Percentiles rank a stretch among this genome's conserved stretches.
Evolutionary conservation across 495 filamentous ascomycete genomes (phyloP).

Genomic region (Hypoxylon fragiforme): DNA sequence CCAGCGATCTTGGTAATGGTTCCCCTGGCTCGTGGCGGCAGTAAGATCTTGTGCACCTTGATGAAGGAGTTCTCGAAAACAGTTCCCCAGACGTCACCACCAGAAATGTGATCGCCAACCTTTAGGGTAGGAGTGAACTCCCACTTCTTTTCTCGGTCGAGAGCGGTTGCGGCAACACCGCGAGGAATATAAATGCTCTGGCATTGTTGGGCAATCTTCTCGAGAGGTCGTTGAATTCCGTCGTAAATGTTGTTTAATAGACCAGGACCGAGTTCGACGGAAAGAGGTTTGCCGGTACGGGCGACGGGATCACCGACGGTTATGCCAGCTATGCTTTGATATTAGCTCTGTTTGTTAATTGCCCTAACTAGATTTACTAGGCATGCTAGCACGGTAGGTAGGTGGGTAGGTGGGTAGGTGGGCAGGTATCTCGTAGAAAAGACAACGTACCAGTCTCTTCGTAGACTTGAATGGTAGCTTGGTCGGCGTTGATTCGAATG

Average conservation of each 20-base stretch:
- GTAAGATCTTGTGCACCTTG: constrained; percentile 89
- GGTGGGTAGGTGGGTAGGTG: too few relatives aligned
- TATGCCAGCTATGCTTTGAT: constrained; percentile 70
- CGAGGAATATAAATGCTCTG: constrained; percentile 96
- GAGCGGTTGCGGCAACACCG: constrained; percentile 84
- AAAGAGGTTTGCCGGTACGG: constrained; percentile 90
- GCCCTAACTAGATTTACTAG: too few relatives aligned
- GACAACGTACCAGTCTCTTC: constrained; percentile 83
- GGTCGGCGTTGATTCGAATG: constrained; percentile 94
- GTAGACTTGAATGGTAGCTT: constrained; percentile 97
- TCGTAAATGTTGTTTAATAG: constrained; percentile 99
- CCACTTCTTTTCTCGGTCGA: constrained; percentile 90
- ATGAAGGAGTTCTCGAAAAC: constrained; percentile 97
- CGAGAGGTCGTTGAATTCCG: constrained; percentile 94
- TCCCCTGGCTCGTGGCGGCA: constrained; percentile 88
- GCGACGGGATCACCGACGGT: constrained; percentile 92
- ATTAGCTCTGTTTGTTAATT: constrained; percentile 5
- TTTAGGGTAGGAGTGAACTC: constrained; percentile 90
- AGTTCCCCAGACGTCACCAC: constrained; percentile 90
- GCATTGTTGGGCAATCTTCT: constrained; percentile 73
- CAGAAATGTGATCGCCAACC: constrained; percentile 94
- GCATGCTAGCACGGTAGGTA: too few relatives aligned
- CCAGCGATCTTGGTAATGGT: constrained; percentile 88
- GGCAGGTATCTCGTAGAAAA: too few relatives aligned
- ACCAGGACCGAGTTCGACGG: constrained; percentile 95